A percentile compares a stretch with the other conserved stretches of the same genome.
Evolutionary conservation across 2,329 filamentous ascomycete genomes (phyloP).

Genomic region (Tolypocladium guangdongense): DNA sequence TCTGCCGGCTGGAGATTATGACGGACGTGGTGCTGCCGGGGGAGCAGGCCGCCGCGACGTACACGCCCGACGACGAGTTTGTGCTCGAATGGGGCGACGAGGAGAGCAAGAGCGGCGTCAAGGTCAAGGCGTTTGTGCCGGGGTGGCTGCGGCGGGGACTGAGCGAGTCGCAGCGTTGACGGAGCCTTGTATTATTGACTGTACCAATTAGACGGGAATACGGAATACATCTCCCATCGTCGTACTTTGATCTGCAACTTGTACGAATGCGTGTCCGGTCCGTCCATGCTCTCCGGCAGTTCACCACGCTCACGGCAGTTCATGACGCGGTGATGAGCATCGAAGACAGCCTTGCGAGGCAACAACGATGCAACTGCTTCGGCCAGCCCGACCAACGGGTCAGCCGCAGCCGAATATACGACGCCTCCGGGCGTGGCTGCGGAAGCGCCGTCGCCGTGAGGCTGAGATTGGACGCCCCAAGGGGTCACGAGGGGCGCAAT

Average conservation of each 20-base stretch:
- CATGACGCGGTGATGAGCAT: too few relatives aligned
- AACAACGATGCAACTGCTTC: too few relatives aligned
- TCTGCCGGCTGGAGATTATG: constrained; percentile 87
- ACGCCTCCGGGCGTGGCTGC: background rate
- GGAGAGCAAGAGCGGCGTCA: constrained; percentile 25
- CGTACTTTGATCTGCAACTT: too few relatives aligned
- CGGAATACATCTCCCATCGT: background rate
- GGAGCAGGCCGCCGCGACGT: constrained; percentile 53
- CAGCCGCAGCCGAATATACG: background rate
- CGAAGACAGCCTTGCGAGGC: too few relatives aligned
- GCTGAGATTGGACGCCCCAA: background rate
- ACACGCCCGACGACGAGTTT: constrained; percentile 51
- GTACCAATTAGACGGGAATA: background rate
- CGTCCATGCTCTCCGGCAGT: too few relatives aligned
- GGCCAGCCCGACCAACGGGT: background rate
- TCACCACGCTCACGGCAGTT: too few relatives aligned
- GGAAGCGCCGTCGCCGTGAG: background rate
- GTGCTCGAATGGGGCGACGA: constrained; percentile 41
- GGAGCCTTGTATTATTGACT: background rate
- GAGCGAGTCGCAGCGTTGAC: constrained; percentile 14
- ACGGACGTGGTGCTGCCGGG: constrained; percentile 65
- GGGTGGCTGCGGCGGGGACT: constrained; percentile 51
- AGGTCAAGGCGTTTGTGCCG: constrained; percentile 74
- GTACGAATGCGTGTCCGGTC: too few relatives aligned
- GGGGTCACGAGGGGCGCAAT: background rate